Conservation (phyloP, 2,329 filamentous ascomycete species). For the Coniochaeta ligniaria region DNA sequence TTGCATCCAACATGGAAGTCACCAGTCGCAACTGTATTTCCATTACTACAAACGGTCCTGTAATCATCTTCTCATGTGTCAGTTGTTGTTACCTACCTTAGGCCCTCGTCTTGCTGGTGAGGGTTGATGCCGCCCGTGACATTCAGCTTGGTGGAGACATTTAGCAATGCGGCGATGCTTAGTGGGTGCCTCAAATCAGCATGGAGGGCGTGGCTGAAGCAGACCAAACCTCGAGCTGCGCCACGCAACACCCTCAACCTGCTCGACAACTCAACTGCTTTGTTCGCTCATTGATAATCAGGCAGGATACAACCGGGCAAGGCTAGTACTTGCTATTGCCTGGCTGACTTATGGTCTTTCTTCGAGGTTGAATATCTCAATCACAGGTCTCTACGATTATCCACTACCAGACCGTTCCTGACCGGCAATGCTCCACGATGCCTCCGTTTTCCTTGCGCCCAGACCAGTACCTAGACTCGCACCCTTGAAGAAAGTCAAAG, state of each 20-base stretch:
- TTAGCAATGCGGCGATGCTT: not conserved
- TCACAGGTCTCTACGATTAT: not conserved
- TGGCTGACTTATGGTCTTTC: not conserved
- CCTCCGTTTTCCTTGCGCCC: not conserved
- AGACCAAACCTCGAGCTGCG: not conserved
- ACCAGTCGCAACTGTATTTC: not conserved
- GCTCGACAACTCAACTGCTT: not conserved
- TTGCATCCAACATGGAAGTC: not conserved
- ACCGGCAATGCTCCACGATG: not conserved
- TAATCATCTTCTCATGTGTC: not conserved
- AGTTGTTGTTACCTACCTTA: not conserved
- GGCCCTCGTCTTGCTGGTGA: not conserved
- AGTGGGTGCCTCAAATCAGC: not conserved
- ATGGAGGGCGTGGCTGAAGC: not conserved
- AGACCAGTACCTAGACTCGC: too few relatives aligned
- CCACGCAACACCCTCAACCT: not conserved
- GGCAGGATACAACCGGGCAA: not conserved
- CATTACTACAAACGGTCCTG: not conserved
- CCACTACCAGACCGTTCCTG: not conserved
- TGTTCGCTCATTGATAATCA: not conserved
- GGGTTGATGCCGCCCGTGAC: not conserved
- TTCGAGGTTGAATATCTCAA: not conserved
- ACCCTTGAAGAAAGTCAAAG: not conserved
- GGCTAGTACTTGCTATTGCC: not conserved
- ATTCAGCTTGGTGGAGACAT: not conserved